Base-by-base conservation (phyloP, 2,329 filamentous ascomycete genomes). In the Diaporthe aspalathi region DNA sequence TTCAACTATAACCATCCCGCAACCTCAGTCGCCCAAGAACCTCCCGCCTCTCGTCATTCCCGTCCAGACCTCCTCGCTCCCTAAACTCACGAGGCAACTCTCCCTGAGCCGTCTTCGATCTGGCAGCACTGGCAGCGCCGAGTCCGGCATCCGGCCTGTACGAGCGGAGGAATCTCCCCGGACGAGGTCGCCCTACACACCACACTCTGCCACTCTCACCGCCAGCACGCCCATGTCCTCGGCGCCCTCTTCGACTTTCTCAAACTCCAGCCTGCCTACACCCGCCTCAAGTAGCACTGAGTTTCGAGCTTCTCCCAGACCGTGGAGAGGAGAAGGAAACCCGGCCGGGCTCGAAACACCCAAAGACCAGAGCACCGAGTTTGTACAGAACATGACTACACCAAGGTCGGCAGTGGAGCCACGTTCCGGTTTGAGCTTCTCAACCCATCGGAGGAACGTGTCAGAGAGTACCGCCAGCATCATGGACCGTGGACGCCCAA, bases 401-500 rank as follows among this genome's bases (percentile, higher is more conserved):
- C 77, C 81, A 7, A 81, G 79, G 71, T 74, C 76, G 11, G 81
- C 82, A 22, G 11, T 74, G 8, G 81, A 81, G 47, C 71, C 72
- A 49, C 74, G 74, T 40, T 76, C 70, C 27, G 76, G 77, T 67
- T 60, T 74, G n/a, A 69, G 75, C 40, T 57, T 67, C 52, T 76
- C 78, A 3, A 77, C 82, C 5, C 88, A 91, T 75, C 83, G 84
- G 67, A 83, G 89, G 62, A 84, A 85, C 24, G 84, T 85, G 63
- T 91, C 89, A 1, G 89, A 91, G 69, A 85, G 87, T 0, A 84
- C 86, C 0, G 87, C 84, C 16, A 86, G 86, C 72, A 87, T 90
- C 56, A 88, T 89, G 85, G 88, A 91, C 71, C 83, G 89, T 53
- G 89, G 89, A 6, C 84, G 89, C n/a, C 87, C 89, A 0, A 85